Percentiles rank a stretch among this genome's conserved stretches.
Evolutionary conservation across 1,284 basidiomycete genomes (phyloP).

Genomic region (Moesziomyces sp.): DNA sequence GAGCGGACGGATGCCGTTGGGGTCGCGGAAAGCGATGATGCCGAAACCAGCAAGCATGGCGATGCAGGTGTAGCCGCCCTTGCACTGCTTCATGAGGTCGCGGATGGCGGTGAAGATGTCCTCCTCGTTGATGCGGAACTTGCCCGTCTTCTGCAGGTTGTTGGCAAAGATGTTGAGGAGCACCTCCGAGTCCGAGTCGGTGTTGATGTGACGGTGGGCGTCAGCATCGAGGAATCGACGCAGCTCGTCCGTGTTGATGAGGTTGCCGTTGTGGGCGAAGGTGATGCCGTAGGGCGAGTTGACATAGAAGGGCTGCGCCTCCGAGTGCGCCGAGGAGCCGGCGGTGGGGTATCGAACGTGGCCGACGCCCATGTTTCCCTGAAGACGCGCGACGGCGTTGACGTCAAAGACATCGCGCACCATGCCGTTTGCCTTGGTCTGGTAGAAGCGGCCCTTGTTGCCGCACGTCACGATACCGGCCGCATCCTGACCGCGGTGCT

Average conservation of each 20-base stretch:
- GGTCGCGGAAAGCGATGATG: conserved; percentile 97
- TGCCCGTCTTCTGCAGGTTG: conserved; percentile 97
- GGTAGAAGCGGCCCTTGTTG: conserved; percentile 91
- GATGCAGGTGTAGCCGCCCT: conserved; percentile 94
- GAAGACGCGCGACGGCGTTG: conserved; percentile 79
- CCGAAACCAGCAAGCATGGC: conserved; percentile 99
- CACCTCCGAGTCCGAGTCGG: conserved; percentile 96
- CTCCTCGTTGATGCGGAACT: conserved; percentile 99
- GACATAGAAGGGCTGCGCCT: conserved; percentile 99
- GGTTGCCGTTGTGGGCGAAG: conserved; percentile 98
- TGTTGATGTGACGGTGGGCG: conserved; percentile 98
- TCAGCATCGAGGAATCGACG: conserved; percentile 93
- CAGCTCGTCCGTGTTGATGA: conserved; percentile 89
- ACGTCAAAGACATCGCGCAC: conserved; percentile 96
- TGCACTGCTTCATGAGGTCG: conserved; percentile 86
- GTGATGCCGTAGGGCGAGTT: conserved; percentile 99
- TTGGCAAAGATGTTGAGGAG: conserved; percentile 97
- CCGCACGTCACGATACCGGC: conserved; percentile 98
- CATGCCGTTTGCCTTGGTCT: conserved; percentile 99
- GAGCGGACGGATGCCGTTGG: conserved; percentile 95
- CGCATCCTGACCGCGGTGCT: conserved; percentile 85
- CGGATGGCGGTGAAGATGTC: conserved; percentile 96
- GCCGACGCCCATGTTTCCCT: conserved; percentile 96
- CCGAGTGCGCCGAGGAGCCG: conserved; percentile 93
- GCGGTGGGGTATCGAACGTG: conserved; percentile 91